Evolutionary conservation across 2,329 filamentous ascomycete genomes (phyloP).

Genomic region (Keithomyces neogunnii): DNA sequence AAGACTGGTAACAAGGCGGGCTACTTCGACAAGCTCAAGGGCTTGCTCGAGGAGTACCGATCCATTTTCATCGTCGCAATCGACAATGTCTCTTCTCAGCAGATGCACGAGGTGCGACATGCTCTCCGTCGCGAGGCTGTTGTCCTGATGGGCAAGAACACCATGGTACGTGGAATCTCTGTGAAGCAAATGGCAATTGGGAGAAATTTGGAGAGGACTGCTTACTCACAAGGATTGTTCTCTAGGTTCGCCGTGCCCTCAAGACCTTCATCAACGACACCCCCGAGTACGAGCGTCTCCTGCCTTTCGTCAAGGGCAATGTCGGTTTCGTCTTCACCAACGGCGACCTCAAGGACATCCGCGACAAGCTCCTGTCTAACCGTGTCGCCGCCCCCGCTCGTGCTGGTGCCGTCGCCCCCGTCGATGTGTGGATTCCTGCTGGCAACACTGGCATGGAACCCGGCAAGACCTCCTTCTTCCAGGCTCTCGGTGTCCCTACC

Average conservation of each 20-base stretch:
- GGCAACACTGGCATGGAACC: constrained; percentile 99
- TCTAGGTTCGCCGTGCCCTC: constrained; percentile 85
- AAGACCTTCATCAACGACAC: constrained; percentile 86
- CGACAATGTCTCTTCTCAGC: constrained; percentile 99
- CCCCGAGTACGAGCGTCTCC: constrained; percentile 96
- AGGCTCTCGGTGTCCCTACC: constrained; percentile 99
- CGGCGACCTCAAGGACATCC: constrained; percentile 80
- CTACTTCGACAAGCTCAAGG: constrained; percentile 99
- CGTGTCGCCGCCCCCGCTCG: constrained; percentile 95
- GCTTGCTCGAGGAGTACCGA: constrained; percentile 90
- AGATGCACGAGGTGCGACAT: constrained; percentile 99
- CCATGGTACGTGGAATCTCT: constrained; percentile 62
- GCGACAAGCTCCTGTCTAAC: constrained; percentile 93
- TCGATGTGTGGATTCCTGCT: constrained; percentile 89
- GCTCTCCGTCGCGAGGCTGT: constrained; percentile 85
- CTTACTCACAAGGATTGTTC: constrained; percentile 1
- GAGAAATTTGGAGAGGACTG: too few species aligned
- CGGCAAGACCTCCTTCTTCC: constrained; percentile 99
- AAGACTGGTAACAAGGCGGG: constrained; percentile 86
- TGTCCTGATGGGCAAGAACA: constrained; percentile 99
- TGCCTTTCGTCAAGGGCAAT: constrained; percentile 94
- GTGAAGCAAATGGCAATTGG: not conserved
- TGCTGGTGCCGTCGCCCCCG: constrained; percentile 92
- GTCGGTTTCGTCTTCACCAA: constrained; percentile 99
- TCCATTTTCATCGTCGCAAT: constrained; percentile 96